Base-by-base conservation (phyloP, 202 grass and related monocot genomes). In the Hordeum pubiflorum region DNA sequence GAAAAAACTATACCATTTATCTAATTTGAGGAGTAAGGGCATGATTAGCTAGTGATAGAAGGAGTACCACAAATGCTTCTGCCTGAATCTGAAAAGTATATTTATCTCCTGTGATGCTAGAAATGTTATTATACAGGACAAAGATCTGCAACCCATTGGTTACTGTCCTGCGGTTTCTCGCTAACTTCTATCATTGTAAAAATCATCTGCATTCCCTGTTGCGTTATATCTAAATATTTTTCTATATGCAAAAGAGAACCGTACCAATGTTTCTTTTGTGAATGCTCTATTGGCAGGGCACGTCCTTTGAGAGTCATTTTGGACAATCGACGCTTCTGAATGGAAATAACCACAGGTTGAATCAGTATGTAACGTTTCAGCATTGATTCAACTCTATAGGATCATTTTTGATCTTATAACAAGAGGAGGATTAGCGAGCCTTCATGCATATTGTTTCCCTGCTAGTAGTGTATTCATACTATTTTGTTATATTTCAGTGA, bases 401-500 rank as follows among this genome's bases (percentile, higher is more conserved):
- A 67, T 87, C 36, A 68, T 78, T 1, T 27, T 72, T 60, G 11
- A 18, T 76, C 48, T 24, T 87, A 59, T 67, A 65, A 63, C 20
- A 56, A 58, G 36, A 58, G 64, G 69, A 21, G 62, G 12, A 81
- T 81, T 27, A 46, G 63, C 65, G 46, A 62, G 3, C 36, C 72
- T 85, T 62, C 43, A 65, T 72, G 20, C 77, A 57, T 54, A 63
- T 29, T 75, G 20, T 12, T 73, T 52, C 74, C 33, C 41, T 66
- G 57, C 33, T 76, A 48, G 52, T 82, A 78, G 37, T 74, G 50
- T 72, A 52, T 59, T 85, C 59, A 82, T 81, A 74, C 31, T 64
- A 9, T 60, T 78, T 10, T 89, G 17, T 82, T 89, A 78, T 52
- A 58, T 89, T 89, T 78, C 87, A 89, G 87, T 81, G 78, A 89